Evolutionary conservation across 306 rosid species (phyloP).

Genomic region (Quercus engelmannii): DNA sequence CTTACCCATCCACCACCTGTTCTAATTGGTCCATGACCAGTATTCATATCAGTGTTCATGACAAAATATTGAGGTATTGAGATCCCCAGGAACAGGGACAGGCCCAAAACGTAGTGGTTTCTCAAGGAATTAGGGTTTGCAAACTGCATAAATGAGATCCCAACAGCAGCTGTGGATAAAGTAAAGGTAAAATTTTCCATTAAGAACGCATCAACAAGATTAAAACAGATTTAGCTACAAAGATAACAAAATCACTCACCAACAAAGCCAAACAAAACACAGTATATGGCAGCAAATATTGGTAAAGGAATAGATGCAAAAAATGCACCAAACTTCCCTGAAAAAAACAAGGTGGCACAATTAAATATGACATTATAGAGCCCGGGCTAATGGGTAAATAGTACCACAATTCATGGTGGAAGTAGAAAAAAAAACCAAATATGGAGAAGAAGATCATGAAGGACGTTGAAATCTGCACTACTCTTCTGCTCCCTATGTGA

Average conservation of each 20-base stretch:
- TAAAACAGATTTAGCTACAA: background rate
- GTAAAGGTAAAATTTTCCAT: background rate
- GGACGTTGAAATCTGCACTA: constrained; percentile 82
- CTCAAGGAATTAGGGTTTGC: constrained; percentile 75
- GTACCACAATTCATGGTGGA: background rate
- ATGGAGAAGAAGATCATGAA: constrained; percentile 95
- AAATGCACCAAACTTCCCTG: constrained; percentile 95
- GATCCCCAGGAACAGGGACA: constrained; percentile 78
- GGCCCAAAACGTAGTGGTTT: constrained; percentile 75
- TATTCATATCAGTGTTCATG: constrained; percentile 43
- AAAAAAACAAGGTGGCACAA: constrained; percentile 20
- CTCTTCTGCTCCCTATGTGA: constrained; percentile 90
- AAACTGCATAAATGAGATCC: constrained; percentile 67
- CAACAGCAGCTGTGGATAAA: constrained; percentile 69
- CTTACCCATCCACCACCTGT: constrained; percentile 91
- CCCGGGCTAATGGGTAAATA: background rate
- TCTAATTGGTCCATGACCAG: constrained; percentile 83
- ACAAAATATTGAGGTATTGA: constrained; percentile 89
- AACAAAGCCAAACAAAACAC: constrained; percentile 78
- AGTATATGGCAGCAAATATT: constrained; percentile 83
- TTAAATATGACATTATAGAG: background rate
- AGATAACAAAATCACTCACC: constrained; percentile 47
- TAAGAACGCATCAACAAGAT: background rate
- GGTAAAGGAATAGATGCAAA: constrained; percentile 94
- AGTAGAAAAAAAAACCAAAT: constrained; percentile 56